Percentiles rank a stretch among this genome's conserved stretches.
These are phyloP conservation scores for Coniosporium tulheliwenetii DNA, from an alignment of 2,329 filamentous ascomycete genomes.

Conservation along the genomic window DNA sequence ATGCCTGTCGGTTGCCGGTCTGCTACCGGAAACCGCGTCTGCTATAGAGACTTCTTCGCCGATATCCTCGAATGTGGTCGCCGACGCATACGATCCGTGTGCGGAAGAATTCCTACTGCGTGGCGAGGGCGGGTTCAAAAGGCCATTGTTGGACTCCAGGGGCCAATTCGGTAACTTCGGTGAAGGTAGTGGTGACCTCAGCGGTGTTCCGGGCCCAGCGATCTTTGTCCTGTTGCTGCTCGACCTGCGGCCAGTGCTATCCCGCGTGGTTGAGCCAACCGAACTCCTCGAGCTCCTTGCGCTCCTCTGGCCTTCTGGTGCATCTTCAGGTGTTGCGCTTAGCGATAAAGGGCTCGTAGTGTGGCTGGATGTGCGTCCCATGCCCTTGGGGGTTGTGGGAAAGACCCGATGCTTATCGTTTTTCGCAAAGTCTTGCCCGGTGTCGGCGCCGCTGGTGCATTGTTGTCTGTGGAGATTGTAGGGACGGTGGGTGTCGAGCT, in stretches of 20 bases:
- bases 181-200: too few species aligned
- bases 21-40: slow-evolving; percentile 11
- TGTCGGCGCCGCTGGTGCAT: slow-evolving; percentile 7
- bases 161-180: too few species aligned
- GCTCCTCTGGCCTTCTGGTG: slow-evolving; percentile 14
- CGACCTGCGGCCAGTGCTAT: too few species aligned
- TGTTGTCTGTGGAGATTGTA: slow-evolving; percentile 23
- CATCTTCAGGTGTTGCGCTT: slow-evolving; percentile 28
- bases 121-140: slow-evolving; percentile 64
- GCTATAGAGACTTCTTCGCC: slow-evolving; percentile 34
- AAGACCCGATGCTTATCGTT: slow-evolving; percentile 83
- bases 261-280: too few species aligned
- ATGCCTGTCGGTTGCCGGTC: slow-evolving; percentile 3
- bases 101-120: slow-evolving; percentile 86
- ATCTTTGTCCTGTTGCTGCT: too few species aligned
- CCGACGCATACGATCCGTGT: slow-evolving; percentile 80
- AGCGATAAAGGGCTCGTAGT: slow-evolving; percentile 37
- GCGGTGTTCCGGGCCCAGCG: too few species aligned
- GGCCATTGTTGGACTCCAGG: slow-evolving; percentile 41
- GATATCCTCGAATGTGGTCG: slow-evolving; percentile 73
- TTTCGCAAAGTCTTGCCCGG: slow-evolving; percentile 59
- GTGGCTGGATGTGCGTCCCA: slow-evolving; percentile 41
- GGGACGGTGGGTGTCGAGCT: slow-evolving; percentile 37
- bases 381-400: slow-evolving; percentile 75
- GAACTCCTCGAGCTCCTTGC: too few species aligned